Base-by-base conservation (phyloP, 805 yeast species). In the Wickerhamiella australiensis region DNA sequence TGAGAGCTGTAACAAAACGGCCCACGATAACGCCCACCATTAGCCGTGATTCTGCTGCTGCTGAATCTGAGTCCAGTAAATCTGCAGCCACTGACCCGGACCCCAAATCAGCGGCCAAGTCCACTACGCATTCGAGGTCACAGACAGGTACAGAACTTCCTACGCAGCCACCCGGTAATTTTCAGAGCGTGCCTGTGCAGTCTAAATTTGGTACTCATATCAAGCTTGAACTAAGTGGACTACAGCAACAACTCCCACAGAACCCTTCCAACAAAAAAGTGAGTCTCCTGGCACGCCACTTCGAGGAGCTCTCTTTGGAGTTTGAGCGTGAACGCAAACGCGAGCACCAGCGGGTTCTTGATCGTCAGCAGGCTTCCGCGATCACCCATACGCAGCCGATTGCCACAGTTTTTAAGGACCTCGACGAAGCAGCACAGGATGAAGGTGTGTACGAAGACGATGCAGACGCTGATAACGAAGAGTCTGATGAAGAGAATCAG, bases 351-450 rank as follows among this genome's bases (percentile, higher is more conserved):
- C 79, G 81, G 53, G 61, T 85, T 40, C 36, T 43, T 71, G 77
- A 41, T 71, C 67, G 54, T 73, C 78, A 56, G 75, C 80, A 57
- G 77, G 78, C 61, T 71, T 79, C 53, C 85, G 90, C 92, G 5
- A 76, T 85, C 46, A 77, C 79, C 21, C 75, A 79, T 1, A 79
- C 92, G 1, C 80, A 76, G 52, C 97, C 98, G 0, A 82, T 85
- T 50, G 96, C 88, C 20, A 96, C 88, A 57, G 82, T 92, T 22
- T 92, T 83, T 61, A 80, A 85, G 56, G 81, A 85, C 59, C 92
- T 85, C 11, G 79, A 81, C 52, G 96, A 88, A 65, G 96, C 94
- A 1, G 92, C 86, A 5, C 42, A 43, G 21, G 54, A 46, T 20
- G 49, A 52, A 15, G 47, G 53, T 37, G 38, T 42, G 31, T 43